These are phyloP conservation scores for Blastobotrys illinoisensis DNA, from an alignment of 1,139 yeast genomes.

Conservation along the genomic window DNA sequence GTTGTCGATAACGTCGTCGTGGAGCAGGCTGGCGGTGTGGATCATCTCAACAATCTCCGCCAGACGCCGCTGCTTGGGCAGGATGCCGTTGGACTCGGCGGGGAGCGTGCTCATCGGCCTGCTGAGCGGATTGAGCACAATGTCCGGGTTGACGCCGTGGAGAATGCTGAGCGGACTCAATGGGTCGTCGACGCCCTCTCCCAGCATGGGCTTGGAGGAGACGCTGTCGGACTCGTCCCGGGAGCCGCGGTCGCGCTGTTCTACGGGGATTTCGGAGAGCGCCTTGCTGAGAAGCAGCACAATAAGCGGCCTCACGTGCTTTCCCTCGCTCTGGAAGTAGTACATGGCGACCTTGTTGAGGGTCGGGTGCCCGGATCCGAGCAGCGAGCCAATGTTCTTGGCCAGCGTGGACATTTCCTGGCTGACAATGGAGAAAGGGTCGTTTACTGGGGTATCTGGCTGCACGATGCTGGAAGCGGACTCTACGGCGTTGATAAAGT, in stretches of 20 bases:
- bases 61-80: conserved; percentile 89
- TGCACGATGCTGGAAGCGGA: conserved; percentile 78
- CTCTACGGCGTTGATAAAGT: conserved; percentile 53
- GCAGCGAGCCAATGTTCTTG: conserved; percentile 72
- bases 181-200: conserved; percentile 33
- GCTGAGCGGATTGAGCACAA: conserved; percentile 74
- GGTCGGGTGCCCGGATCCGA: conserved; percentile 93
- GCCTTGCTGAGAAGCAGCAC: conserved; percentile 82
- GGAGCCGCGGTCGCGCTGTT: conserved; percentile 52
- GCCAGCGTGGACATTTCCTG: conserved; percentile 91
- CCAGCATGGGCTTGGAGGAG: conserved; percentile 25
- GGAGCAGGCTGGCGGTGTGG: conserved; percentile 93
- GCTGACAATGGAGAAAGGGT: conserved; percentile 89
- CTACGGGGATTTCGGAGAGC: conserved; percentile 67
- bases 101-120: conserved; percentile 74
- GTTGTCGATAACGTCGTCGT: conserved; percentile 94
- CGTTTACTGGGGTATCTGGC: conserved; percentile 54
- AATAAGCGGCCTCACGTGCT: conserved; percentile 86
- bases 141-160: conserved; percentile 82
- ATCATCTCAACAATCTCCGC: conserved; percentile 99
- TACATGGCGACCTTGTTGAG: conserved; percentile 85
- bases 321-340: conserved; percentile 94
- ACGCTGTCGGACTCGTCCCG: conserved; percentile 32
- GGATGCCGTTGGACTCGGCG: conserved; percentile 45
- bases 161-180: conserved; percentile 77